Conservation (phyloP, 441 rosid genomes). For the Syzygium syzygioides region DNA sequence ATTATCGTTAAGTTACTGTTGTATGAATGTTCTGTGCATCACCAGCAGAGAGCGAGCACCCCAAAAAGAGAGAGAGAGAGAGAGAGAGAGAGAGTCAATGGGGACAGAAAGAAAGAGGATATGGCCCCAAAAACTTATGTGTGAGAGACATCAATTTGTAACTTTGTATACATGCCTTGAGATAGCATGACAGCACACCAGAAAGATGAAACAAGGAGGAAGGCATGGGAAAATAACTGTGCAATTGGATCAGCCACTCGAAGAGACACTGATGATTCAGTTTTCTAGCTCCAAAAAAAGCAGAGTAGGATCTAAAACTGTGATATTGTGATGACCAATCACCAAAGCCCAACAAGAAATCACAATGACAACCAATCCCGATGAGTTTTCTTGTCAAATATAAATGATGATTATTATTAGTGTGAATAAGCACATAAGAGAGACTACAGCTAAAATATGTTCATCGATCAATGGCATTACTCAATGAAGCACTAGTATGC, state of each 20-base stretch:
- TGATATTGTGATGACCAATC: background rate
- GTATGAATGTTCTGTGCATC: background rate
- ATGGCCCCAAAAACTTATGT: background rate
- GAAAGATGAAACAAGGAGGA: background rate
- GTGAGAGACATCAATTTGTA: background rate
- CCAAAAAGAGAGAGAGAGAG: background rate
- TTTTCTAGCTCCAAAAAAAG: background rate
- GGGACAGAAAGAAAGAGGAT: background rate
- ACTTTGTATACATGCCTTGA: background rate
- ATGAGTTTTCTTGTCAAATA: background rate
- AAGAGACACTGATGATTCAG: background rate
- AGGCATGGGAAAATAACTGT: background rate
- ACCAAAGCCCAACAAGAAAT: background rate
- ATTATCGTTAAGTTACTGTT: background rate
- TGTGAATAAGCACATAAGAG: background rate
- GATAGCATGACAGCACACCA: background rate
- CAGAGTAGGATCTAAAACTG: background rate
- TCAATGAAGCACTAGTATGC: background rate
- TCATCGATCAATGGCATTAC: background rate
- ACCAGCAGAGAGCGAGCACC: background rate
- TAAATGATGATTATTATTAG: background rate
- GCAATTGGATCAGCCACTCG: background rate
- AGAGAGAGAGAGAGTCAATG: background rate
- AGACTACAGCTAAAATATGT: fast-evolving
- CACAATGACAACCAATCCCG: background rate